Percentiles rank a stretch among this genome's conserved stretches.
phyloP scores from a whole-genome alignment of 495 filamentous ascomycete genomes.

The Clohesyomyces aquaticus region DNA sequence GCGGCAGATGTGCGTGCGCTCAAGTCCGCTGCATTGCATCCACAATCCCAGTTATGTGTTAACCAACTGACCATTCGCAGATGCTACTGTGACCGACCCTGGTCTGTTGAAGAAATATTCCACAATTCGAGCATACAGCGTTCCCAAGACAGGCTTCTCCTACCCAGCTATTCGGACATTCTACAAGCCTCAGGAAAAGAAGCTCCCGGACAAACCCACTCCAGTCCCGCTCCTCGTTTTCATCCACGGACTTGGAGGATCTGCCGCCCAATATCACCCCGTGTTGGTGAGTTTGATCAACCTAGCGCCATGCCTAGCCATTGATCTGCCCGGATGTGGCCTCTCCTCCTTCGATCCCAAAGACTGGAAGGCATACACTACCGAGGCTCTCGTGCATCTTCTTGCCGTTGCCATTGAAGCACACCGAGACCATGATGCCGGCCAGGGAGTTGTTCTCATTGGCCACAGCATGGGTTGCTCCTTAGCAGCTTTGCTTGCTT shows the following conservation, averaged over 20 bases:
- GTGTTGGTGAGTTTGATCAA: conserved; percentile 82
- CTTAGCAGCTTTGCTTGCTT: conserved; percentile 73
- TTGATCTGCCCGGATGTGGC: conserved; percentile 90
- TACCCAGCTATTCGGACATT: conserved; percentile 84
- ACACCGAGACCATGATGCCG: conserved; percentile 65
- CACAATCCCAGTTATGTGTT: background rate
- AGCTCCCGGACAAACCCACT: conserved; percentile 70
- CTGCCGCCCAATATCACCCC: conserved; percentile 82
- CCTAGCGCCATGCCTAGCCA: conserved; percentile 81
- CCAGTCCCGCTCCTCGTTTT: conserved; percentile 87
- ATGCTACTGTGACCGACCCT: conserved; percentile 61
- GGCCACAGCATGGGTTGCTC: conserved; percentile 90
- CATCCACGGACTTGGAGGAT: conserved; percentile 89
- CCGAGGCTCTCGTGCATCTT: conserved; percentile 74
- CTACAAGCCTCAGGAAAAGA: conserved; percentile 73
- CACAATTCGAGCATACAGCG: conserved; percentile 67
- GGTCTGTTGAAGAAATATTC: conserved; percentile 78
- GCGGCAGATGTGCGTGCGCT: background rate
- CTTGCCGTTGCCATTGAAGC: conserved; percentile 72
- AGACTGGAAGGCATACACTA: conserved; percentile 77
- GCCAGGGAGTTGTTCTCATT: conserved; percentile 77
- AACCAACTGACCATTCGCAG: conserved; percentile 1
- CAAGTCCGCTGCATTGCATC: background rate
- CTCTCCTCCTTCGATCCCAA: conserved; percentile 70
- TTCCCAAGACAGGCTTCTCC: conserved; percentile 52